Conservation (phyloP, 352 stramenopile species). For the Globisporangium heterothallicum region DNA sequence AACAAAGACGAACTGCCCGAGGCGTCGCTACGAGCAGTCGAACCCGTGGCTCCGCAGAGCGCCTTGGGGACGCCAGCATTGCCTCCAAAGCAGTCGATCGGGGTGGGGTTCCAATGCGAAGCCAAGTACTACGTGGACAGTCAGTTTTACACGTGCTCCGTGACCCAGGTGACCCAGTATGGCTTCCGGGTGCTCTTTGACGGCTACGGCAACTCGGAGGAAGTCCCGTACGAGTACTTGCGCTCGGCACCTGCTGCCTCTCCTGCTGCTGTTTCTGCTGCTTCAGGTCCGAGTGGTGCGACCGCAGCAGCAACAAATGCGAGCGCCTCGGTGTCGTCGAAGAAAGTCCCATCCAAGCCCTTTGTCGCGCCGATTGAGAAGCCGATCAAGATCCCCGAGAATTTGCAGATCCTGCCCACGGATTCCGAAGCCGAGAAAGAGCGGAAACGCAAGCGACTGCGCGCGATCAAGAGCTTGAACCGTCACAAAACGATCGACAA, state of each 20-base stretch:
- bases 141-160: conserved; percentile 65
- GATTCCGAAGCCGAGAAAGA: conserved; percentile 84
- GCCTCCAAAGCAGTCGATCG: conserved; percentile 32
- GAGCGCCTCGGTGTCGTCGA: neutral
- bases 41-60: conserved; percentile 7
- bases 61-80: conserved; percentile 27
- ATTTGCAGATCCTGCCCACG: conserved; percentile 74
- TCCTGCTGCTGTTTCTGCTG: too few species aligned
- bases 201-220: conserved; percentile 86
- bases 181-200: conserved; percentile 87
- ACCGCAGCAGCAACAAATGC: conserved; percentile 1
- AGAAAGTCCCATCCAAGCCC: conserved; percentile 14
- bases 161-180: conserved; percentile 57
- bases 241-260: too few species aligned
- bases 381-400: conserved; percentile 82
- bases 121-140: conserved; percentile 81
- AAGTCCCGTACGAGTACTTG: conserved; percentile 89
- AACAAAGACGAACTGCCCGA: conserved; percentile 47
- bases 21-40: conserved; percentile 37
- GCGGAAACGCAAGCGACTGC: conserved; percentile 76
- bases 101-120: conserved; percentile 53
- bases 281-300: too few species aligned
- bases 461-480: conserved; percentile 85
- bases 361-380: conserved; percentile 55
- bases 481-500: conserved; percentile 84